These are phyloP conservation scores for Fusarium veterinarium DNA, from an alignment of 2,329 filamentous ascomycete genomes.

Conservation along the genomic window DNA sequence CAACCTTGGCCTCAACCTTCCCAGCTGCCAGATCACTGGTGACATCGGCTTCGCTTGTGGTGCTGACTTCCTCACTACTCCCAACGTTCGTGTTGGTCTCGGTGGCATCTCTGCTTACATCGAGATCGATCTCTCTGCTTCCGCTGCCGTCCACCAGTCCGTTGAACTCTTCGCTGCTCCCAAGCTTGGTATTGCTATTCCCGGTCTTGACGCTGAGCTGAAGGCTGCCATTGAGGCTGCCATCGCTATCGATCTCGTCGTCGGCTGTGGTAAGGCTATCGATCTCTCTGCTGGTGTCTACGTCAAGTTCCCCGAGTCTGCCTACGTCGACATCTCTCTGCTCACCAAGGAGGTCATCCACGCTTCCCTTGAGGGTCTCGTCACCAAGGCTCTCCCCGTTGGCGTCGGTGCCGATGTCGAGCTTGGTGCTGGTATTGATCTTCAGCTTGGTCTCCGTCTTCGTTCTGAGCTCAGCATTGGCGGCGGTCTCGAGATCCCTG, in stretches of 20 bases:
- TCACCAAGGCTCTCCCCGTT: slow-evolving; percentile 44
- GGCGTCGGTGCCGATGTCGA: slow-evolving; percentile 42
- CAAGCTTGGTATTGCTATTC: slow-evolving; percentile 52
- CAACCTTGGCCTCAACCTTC: slow-evolving; percentile 41
- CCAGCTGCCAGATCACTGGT: slow-evolving; percentile 58
- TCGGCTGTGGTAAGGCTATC: slow-evolving; percentile 59
- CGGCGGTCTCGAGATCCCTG: slow-evolving; percentile 45
- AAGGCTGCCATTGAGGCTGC: slow-evolving; percentile 61
- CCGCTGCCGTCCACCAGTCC: slow-evolving; percentile 60
- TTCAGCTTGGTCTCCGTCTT: slow-evolving; percentile 63
- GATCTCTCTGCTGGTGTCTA: slow-evolving; percentile 61
- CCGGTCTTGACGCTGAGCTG: slow-evolving; percentile 53
- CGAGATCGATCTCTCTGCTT: slow-evolving; percentile 59
- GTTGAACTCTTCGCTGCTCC: slow-evolving; percentile 61
- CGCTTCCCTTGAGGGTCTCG: slow-evolving; percentile 54
- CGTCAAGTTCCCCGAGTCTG: slow-evolving; percentile 60
- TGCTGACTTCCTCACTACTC: slow-evolving; percentile 53
- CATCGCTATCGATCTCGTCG: slow-evolving; percentile 63
- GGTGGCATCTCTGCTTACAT: slow-evolving; percentile 64
- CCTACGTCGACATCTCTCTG: slow-evolving; percentile 55
- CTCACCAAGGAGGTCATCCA: slow-evolving; percentile 53
- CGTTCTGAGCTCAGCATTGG: slow-evolving; percentile 58
- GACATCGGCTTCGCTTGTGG: slow-evolving; percentile 57
- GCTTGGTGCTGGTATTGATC: slow-evolving; percentile 56
- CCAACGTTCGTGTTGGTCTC: slow-evolving; percentile 59